These are phyloP conservation scores for Brettanomyces custersianus DNA, from an alignment of 805 yeast species.

Conservation along the genomic window DNA sequence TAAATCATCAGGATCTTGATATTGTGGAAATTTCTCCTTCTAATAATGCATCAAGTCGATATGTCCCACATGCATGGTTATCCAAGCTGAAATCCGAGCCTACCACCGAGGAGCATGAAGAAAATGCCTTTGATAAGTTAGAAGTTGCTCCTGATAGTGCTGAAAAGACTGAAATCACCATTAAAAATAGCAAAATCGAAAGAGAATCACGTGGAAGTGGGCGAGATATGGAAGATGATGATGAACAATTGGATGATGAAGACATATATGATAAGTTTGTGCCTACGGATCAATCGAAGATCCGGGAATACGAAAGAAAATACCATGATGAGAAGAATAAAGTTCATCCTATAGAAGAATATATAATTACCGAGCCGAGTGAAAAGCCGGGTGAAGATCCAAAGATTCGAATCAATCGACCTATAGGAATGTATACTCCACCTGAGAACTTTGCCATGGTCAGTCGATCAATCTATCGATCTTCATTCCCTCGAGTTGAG, in stretches of 20 bases:
- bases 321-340: conserved; percentile 3
- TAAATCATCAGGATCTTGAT: too few relatives aligned
- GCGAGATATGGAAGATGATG: neutral
- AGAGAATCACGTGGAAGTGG: neutral
- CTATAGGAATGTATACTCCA: conserved; percentile 31
- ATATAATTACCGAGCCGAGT: conserved; percentile 4
- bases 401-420: conserved; percentile 4
- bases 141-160: neutral
- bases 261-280: conserved; percentile 23
- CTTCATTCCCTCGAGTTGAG: conserved; percentile 82
- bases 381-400: neutral
- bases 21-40: too few relatives aligned
- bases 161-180: too few relatives aligned
- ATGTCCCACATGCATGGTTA: too few relatives aligned
- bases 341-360: conserved; percentile 2
- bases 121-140: too few relatives aligned
- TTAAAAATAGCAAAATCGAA: too few relatives aligned
- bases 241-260: conserved; percentile 16
- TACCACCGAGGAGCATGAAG: neutral
- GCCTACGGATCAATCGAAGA: conserved; percentile 17
- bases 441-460: conserved; percentile 94
- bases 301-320: conserved; percentile 12
- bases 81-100: conserved; percentile 2
- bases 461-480: conserved; percentile 67
- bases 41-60: too few relatives aligned